These are phyloP conservation scores for Zymoseptoria tritici DNA, from an alignment of 2,329 filamentous ascomycete species.

Conservation along the genomic window DNA sequence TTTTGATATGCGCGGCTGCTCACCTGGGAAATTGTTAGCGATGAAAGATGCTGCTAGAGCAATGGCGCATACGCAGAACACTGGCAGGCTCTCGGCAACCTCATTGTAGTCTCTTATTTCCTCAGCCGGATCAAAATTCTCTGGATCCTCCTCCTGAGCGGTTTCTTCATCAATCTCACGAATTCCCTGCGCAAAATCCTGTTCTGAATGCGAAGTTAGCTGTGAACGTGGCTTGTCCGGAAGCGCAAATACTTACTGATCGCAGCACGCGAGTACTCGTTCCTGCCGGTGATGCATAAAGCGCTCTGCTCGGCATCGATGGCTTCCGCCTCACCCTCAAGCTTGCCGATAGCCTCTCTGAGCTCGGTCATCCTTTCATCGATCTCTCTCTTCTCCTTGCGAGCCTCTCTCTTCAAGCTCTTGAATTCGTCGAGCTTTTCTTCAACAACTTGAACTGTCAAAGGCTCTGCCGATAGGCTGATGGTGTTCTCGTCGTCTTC, in stretches of 20 bases:
- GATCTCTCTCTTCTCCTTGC: slow-evolving; percentile 19
- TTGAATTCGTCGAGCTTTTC: slow-evolving; percentile 40
- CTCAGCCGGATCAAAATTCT: slow-evolving; percentile 48
- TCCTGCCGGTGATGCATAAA: slow-evolving; percentile 49
- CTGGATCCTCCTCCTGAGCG: slow-evolving; percentile 46
- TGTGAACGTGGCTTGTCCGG: not conserved
- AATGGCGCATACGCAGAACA: slow-evolving; percentile 50
- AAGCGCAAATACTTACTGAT: slow-evolving; percentile 36
- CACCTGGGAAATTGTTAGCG: not conserved
- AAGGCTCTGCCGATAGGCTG: slow-evolving; percentile 25
- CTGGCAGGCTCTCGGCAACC: slow-evolving; percentile 49
- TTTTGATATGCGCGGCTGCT: slow-evolving; percentile 57
- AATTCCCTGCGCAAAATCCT: slow-evolving; percentile 54
- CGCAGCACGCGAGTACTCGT: slow-evolving; percentile 46
- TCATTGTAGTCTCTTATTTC: slow-evolving; percentile 52
- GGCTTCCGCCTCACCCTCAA: slow-evolving; percentile 25
- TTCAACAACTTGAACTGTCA: slow-evolving; percentile 36
- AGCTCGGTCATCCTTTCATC: slow-evolving; percentile 29
- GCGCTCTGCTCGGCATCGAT: slow-evolving; percentile 32
- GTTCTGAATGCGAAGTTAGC: slow-evolving; percentile 17
- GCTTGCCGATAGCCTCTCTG: slow-evolving; percentile 21
- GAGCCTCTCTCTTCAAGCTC: slow-evolving; percentile 34
- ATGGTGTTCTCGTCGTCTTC: slow-evolving; percentile 1
- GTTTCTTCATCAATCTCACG: slow-evolving; percentile 53
- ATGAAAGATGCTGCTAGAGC: not conserved